Base-by-base conservation (phyloP, 2,329 filamentous ascomycete species). In the Samsoniella hepiali region DNA sequence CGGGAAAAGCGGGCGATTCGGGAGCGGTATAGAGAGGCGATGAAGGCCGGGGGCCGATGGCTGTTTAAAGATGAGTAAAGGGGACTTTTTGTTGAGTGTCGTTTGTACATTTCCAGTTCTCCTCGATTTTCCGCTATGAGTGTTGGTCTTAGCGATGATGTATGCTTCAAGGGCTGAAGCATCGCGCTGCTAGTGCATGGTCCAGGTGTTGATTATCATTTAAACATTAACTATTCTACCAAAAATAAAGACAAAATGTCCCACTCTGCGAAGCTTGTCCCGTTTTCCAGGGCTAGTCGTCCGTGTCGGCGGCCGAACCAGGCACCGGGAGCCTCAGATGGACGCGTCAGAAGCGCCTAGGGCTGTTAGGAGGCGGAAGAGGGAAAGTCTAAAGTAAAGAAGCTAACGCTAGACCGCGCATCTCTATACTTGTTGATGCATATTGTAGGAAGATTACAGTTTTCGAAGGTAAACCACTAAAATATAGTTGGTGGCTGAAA, bases 11-110 rank as follows among this genome's bases (percentile, higher is more conserved):
- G 85, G 57, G 82, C 85, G 63, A 81, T 97, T 1, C 83, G 87
- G 67, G 87, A 91, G 70, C 84, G 93, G 71, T 90, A 91, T 76
- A 82, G 88, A 57, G 93, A 98, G 72, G 93, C 95, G 1, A 90
- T 91, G 85, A 85, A 88, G 38, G 84, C 85, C 2, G 87, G 85
- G 5, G 93, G 93, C 0, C 81, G 84, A 66, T 98, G 91, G 89
- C 73, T 90, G 6, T 97, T 96, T 71, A 84, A 85, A 67, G 93
- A 97, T 74, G 93, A 97, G 74, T 89, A 72, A 67, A 58, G 22
- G 22, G 22, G 22, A 22, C 17, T 5, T 55, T 31, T 36, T 27
- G 17, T 8, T 8, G n/a, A 17, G 31, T 27, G 27, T 27, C 0
- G 8, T 6, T 2, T 27, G 29, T 45, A 17, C 5, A 59, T 61